A percentile compares a stretch with the other conserved stretches of the same genome.
phyloP scores from a whole-genome alignment of 805 yeast genomes.

The Clavispora fructus region DNA sequence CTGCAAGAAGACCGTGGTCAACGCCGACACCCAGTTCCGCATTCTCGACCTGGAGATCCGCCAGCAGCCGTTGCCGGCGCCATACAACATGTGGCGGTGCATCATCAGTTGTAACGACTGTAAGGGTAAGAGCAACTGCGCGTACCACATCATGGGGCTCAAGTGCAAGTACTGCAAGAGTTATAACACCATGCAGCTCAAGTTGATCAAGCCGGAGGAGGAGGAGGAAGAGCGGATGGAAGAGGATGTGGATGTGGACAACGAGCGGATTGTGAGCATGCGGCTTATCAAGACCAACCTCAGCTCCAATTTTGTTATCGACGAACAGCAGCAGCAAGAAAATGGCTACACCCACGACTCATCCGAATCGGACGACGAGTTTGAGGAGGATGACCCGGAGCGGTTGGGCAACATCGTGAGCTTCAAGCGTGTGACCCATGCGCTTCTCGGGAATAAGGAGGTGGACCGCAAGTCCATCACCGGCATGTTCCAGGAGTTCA shows the following conservation, averaged over 20 bases:
- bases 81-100: slow-evolving; percentile 70
- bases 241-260: slow-evolving; percentile 9
- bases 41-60: slow-evolving; percentile 79
- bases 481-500: slow-evolving; percentile 33
- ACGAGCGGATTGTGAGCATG: slow-evolving; percentile 19
- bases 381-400: slow-evolving; percentile 19
- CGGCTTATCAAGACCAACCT: slow-evolving; percentile 31
- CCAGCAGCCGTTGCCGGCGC: slow-evolving; percentile 74
- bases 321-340: slow-evolving; percentile 17
- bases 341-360: slow-evolving; percentile 12
- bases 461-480: slow-evolving; percentile 31
- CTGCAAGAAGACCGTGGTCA: slow-evolving; percentile 76
- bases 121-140: slow-evolving; percentile 68
- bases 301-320: slow-evolving; percentile 31
- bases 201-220: slow-evolving; percentile 64
- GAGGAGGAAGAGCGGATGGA: slow-evolving; percentile 20
- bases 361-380: slow-evolving; percentile 22
- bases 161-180: slow-evolving; percentile 84
- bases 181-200: slow-evolving; percentile 76
- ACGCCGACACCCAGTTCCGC: slow-evolving; percentile 85
- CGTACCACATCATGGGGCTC: slow-evolving; percentile 80
- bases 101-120: slow-evolving; percentile 83
- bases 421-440: slow-evolving; percentile 20
- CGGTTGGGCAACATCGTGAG: slow-evolving; percentile 17
- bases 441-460: slow-evolving; percentile 12